These are phyloP conservation scores for Rhizoclosmatium globosum DNA, from an alignment of 192 early-diverging fungal genomes.

Conservation along the genomic window DNA sequence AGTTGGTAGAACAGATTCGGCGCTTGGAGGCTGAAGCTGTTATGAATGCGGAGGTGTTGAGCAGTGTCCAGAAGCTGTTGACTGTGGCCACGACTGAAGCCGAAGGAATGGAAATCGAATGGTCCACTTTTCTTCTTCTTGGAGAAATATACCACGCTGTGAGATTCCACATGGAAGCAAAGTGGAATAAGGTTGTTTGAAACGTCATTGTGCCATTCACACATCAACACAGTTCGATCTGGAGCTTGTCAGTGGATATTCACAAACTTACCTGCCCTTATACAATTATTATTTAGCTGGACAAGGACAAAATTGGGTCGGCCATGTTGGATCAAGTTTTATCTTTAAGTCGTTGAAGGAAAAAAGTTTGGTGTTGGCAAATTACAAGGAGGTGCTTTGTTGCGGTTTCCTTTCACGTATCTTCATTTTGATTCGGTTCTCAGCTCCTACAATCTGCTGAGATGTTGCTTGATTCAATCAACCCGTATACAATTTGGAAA, in stretches of 20 bases:
- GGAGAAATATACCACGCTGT: slow-evolving; percentile 91
- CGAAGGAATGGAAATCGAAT: too few relatives aligned
- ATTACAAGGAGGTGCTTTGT: slow-evolving; percentile 26
- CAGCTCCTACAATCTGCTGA: slow-evolving; percentile 81
- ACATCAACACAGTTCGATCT: slow-evolving; percentile 22
- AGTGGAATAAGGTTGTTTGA: too few relatives aligned
- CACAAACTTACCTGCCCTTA: slow-evolving; percentile 70
- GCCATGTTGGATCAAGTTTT: slow-evolving; percentile 78
- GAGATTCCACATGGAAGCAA: slow-evolving; percentile 87
- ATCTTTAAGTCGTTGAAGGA: slow-evolving; percentile 67
- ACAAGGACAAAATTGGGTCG: slow-evolving; percentile 83
- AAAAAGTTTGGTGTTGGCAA: neutral
- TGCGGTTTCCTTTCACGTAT: too few relatives aligned
- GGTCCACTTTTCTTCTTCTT: too few relatives aligned
- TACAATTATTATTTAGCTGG: slow-evolving; percentile 84
- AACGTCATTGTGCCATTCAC: neutral
- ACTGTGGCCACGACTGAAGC: too few relatives aligned
- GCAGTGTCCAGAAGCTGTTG: too few relatives aligned
- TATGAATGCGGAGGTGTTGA: too few relatives aligned
- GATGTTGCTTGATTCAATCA: slow-evolving; percentile 92
- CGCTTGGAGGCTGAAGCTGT: too few relatives aligned
- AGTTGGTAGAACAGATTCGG: too few relatives aligned
- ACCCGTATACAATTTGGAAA: slow-evolving; percentile 85
- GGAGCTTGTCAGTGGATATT: slow-evolving; percentile 18
- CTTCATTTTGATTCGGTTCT: too few relatives aligned